phyloP scores from a whole-genome alignment of 1,284 basidiomycete species.

The Cryptococcus wingfieldii region DNA sequence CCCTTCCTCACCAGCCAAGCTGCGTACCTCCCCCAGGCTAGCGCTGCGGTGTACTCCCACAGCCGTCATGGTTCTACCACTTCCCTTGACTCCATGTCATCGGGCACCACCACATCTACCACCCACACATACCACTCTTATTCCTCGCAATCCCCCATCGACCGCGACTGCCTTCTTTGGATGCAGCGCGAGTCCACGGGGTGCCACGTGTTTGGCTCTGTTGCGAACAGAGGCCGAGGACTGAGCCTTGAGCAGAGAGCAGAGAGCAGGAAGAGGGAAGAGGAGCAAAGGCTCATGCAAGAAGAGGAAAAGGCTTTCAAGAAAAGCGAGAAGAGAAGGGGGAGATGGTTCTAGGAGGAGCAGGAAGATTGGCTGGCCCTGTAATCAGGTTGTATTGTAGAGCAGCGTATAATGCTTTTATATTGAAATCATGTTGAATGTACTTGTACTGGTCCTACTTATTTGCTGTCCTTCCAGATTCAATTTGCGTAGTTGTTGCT shows the following conservation, averaged over 20 bases:
- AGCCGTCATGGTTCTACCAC: slow-evolving; percentile 4
- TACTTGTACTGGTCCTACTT: not conserved
- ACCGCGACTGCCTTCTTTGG: slow-evolving; percentile 11
- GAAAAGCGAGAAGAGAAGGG: slow-evolving; percentile 9
- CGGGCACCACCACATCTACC: slow-evolving; percentile 1
- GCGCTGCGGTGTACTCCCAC: not conserved
- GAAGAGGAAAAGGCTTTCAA: slow-evolving; percentile 1
- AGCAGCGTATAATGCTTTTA: no score
- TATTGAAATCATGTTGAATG: no score
- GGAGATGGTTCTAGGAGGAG: slow-evolving; percentile 7
- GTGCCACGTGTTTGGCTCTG: slow-evolving; percentile 13
- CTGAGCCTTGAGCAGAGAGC: slow-evolving; percentile 3
- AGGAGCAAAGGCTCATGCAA: slow-evolving; percentile 1
- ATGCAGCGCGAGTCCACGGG: slow-evolving; percentile 8
- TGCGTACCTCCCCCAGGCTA: slow-evolving; percentile 7
- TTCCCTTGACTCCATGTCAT: slow-evolving; percentile 6
- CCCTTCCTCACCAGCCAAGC: slow-evolving; percentile 28
- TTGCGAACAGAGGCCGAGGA: slow-evolving; percentile 4
- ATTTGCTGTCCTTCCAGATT: not conserved
- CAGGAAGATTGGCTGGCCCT: not conserved
- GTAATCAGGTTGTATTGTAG: no score
- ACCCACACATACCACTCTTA: slow-evolving; percentile 1
- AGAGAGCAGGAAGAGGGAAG: not conserved
- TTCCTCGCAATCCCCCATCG: slow-evolving; percentile 5
- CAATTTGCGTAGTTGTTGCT: not conserved